Conservation (phyloP, 495 filamentous ascomycete species). For the Penicillium antarcticum region DNA sequence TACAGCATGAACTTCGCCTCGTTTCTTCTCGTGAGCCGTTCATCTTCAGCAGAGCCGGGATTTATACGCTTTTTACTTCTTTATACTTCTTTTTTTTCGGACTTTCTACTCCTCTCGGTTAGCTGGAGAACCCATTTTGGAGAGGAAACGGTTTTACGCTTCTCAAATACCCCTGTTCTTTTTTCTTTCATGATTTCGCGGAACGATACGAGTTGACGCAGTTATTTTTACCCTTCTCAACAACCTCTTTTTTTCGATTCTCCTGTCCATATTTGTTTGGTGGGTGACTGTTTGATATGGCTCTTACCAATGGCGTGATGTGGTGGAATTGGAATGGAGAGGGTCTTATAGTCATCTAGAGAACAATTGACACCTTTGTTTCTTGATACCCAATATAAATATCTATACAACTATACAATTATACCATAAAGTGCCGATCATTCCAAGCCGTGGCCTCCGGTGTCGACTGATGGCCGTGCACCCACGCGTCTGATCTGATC, state of each 20-base stretch:
- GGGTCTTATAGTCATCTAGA: conserved; percentile 1
- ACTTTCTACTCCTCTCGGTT: conserved; percentile 22
- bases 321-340: neutral
- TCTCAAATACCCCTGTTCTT: conserved; percentile 35
- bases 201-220: conserved; percentile 34
- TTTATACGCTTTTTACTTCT: conserved; percentile 15
- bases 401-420: neutral
- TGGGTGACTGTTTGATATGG: conserved; percentile 2
- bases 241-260: conserved; percentile 15
- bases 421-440: conserved; percentile 1
- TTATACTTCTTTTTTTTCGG: conserved; percentile 16
- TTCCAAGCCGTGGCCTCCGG: conserved; percentile 21
- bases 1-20: neutral
- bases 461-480: conserved; percentile 24
- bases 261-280: conserved; percentile 23
- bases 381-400: neutral
- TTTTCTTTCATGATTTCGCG: conserved; percentile 21
- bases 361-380: conserved; percentile 14
- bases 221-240: conserved; percentile 13
- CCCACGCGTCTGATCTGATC: conserved; percentile 26
- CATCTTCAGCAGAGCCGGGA: conserved; percentile 26
- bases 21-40: conserved; percentile 12
- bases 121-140: conserved; percentile 19
- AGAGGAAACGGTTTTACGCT: conserved; percentile 27
- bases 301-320: neutral